Conservation (phyloP, 192 early-diverging fungal species). For the Diversispora eburnea region DNA sequence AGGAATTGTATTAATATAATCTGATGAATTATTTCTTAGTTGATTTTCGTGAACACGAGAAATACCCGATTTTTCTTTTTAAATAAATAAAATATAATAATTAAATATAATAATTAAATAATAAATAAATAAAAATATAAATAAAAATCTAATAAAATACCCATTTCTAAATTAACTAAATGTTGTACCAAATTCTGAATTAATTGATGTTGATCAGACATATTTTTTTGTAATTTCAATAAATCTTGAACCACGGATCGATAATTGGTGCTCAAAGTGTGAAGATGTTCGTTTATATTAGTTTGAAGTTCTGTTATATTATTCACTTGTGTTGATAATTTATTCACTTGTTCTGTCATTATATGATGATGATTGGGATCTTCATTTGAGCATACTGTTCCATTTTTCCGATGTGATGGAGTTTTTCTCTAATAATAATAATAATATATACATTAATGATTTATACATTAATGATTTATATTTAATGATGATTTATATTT, state of each 20-base stretch:
- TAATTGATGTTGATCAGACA: slow-evolving; percentile 47
- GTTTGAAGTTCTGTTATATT: slow-evolving; percentile 39
- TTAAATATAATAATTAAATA: neutral
- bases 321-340: slow-evolving; percentile 42
- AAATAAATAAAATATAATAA: neutral
- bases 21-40: neutral
- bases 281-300: slow-evolving; percentile 40
- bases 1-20: slow-evolving; percentile 20
- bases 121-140: slow-evolving; percentile 7
- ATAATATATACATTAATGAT: neutral
- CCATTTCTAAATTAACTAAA: slow-evolving; percentile 37
- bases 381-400: neutral
- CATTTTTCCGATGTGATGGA: slow-evolving; percentile 31
- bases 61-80: slow-evolving; percentile 14
- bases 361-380: slow-evolving; percentile 5
- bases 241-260: slow-evolving; percentile 36
- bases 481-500: neutral
- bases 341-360: slow-evolving; percentile 23
- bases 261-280: slow-evolving; percentile 32
- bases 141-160: slow-evolving; percentile 18
- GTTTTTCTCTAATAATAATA: slow-evolving; percentile 37
- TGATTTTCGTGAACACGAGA: neutral
- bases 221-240: slow-evolving; percentile 40
- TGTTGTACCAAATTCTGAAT: slow-evolving; percentile 42
- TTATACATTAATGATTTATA: neutral